These are phyloP conservation scores for Cordyceps cateniannulata DNA, from an alignment of 2,329 filamentous ascomycete species.

Conservation along the genomic window DNA sequence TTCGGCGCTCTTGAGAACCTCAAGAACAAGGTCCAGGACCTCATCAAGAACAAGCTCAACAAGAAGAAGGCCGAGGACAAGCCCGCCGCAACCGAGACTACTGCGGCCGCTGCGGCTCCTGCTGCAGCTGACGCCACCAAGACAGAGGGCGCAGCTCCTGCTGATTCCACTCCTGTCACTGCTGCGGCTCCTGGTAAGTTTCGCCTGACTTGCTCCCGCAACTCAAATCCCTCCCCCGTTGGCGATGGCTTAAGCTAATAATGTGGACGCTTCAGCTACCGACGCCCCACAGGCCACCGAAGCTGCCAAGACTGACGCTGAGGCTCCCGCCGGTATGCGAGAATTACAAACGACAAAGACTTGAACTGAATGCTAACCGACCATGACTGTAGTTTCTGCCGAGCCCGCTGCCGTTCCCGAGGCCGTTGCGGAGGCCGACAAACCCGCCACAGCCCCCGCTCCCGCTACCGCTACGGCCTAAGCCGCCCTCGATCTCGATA, in stretches of 20 bases:
- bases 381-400: background rate
- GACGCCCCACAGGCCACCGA: slow-evolving; percentile 19
- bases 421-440: slow-evolving; percentile 8
- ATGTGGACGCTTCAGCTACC: slow-evolving; percentile 14
- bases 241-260: slow-evolving; percentile 8
- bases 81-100: slow-evolving; percentile 15
- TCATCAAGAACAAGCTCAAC: slow-evolving; percentile 43
- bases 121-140: slow-evolving; percentile 19
- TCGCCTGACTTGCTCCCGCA: background rate
- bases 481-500: background rate
- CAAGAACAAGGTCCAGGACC: slow-evolving; percentile 48
- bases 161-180: slow-evolving; percentile 21
- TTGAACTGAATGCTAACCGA: background rate
- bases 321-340: slow-evolving; percentile 13
- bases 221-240: background rate
- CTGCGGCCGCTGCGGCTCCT: slow-evolving; percentile 14
- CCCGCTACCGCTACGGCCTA: slow-evolving; percentile 17
- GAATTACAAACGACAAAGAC: background rate
- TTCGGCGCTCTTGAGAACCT: slow-evolving; percentile 46
- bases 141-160: slow-evolving; percentile 15
- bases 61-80: slow-evolving; percentile 24
- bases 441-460: slow-evolving; percentile 18
- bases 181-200: slow-evolving; percentile 15
- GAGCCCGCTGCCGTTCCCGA: slow-evolving; percentile 1
- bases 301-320: slow-evolving; percentile 17